Base-by-base conservation (phyloP, 768 basidiomycete genomes). In the Leccinellum albellum region DNA sequence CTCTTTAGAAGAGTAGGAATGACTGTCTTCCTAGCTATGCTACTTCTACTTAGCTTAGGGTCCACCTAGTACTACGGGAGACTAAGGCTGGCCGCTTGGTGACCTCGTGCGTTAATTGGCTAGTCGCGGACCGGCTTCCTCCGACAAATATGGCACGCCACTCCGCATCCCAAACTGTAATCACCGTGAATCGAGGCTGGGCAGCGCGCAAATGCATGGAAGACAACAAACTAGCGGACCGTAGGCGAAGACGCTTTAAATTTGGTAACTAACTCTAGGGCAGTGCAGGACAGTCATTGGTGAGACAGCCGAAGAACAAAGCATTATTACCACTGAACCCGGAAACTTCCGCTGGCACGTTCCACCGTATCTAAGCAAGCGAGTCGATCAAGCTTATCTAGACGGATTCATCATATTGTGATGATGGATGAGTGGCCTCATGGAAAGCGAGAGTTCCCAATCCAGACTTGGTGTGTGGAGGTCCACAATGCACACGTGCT, bases 401-500 rank as follows among this genome's bases (percentile, higher is more conserved):
- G 40, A 45, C 57, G 46, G 49, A 40, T 51, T 50, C 47, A 50
- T 40, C 21, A 49, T 21, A 31, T 49, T 31, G 32, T 32, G 37
- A 33, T 33, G 50, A 52, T 56, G 35, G 53, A 67, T 64, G 49
- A 56, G 51, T 42, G 23, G 58, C 65, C 62, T 64, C 61, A 45
- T 61, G 65, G 52, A 53, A 35, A 15, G 31, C 50, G 31, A 49
- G 59, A 55, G 29, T 54, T 51, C 63, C 56, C 24, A 54, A 51
- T 61, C 58, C 51, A 58, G 62, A 56, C 58, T 42, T 42, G 32
- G 40, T 26, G 17, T 51, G 64, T 56, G 66, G 56, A 67, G 42
- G 9, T 52, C 51, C 55, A 69, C 67, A 70, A 65, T 62, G 42
- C 68, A 56, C 55, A 42, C 56, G 37, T 62, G 58, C 17, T 45